Percentiles rank a stretch among this genome's conserved stretches.
Evolutionary conservation across 2,329 filamentous ascomycete species (phyloP).

Genomic region (Epichloe brachyelytri): DNA sequence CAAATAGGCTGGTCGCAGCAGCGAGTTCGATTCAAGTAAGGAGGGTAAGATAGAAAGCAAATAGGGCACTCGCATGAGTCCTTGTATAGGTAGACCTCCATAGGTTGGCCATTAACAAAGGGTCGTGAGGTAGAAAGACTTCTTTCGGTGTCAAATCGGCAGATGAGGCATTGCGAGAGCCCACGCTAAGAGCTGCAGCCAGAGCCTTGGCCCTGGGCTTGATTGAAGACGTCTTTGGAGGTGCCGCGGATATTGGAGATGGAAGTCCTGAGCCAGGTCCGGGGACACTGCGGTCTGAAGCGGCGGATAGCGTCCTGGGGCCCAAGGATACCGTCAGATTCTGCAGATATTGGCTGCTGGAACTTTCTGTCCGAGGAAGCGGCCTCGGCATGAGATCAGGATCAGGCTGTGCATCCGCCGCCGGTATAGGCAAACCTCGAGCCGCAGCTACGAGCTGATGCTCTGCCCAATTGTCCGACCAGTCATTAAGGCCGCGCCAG

Average conservation of each 20-base stretch:
- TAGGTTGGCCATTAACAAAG: slow-evolving; percentile 82
- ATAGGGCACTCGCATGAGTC: slow-evolving; percentile 85
- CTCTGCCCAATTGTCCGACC: slow-evolving; percentile 80
- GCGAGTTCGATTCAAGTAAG: slow-evolving; percentile 83
- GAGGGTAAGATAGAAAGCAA: slow-evolving; percentile 95
- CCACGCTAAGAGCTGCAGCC: slow-evolving; percentile 61
- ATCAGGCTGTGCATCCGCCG: slow-evolving; percentile 68
- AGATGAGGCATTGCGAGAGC: slow-evolving; percentile 60
- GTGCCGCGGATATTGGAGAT: slow-evolving; percentile 33
- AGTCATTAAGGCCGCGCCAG: slow-evolving; percentile 87
- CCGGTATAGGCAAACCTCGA: slow-evolving; percentile 69
- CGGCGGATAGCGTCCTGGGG: slow-evolving; percentile 62
- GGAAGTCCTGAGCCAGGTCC: slow-evolving; percentile 42
- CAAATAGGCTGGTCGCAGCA: slow-evolving; percentile 96
- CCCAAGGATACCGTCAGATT: slow-evolving; percentile 69
- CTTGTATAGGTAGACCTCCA: slow-evolving; percentile 91
- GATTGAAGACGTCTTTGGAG: slow-evolving; percentile 46
- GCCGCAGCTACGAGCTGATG: slow-evolving; percentile 89
- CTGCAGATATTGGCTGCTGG: slow-evolving; percentile 47
- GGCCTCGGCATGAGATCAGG: slow-evolving; percentile 45
- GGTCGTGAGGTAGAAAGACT: slow-evolving; percentile 65
- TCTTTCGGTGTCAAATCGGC: slow-evolving; percentile 66
- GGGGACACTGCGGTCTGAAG: slow-evolving; percentile 56
- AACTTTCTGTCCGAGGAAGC: slow-evolving; percentile 29
- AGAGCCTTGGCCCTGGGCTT: slow-evolving; percentile 81